Percentiles rank a stretch among this genome's conserved stretches.
Conservation (phyloP, 345 rosid species). For the Corymbia maculata region DNA sequence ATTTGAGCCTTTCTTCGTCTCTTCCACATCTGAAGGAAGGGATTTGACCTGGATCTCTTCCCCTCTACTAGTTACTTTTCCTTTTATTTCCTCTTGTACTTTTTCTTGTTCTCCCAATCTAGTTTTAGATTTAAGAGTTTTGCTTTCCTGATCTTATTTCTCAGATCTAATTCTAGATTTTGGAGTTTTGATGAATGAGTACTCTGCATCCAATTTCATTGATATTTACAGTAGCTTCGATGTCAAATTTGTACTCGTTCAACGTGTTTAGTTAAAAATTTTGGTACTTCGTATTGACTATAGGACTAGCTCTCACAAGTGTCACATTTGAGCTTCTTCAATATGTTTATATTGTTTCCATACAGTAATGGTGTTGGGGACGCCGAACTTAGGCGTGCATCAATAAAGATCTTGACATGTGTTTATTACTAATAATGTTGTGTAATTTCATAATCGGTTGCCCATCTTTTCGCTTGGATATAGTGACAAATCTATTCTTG, state of each 20-base stretch:
- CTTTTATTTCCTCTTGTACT: background rate
- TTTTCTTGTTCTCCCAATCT: too few species aligned
- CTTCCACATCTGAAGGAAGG: background rate
- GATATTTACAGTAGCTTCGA: too few species aligned
- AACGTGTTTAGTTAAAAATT: too few species aligned
- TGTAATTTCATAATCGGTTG: accelerated
- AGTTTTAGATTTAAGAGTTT: too few species aligned
- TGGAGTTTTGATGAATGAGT: background rate
- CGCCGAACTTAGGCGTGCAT: accelerated
- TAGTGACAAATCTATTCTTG: accelerated
- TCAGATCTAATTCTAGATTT: too few species aligned
- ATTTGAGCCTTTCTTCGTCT: background rate
- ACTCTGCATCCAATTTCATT: background rate
- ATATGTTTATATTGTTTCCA: background rate
- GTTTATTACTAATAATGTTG: accelerated
- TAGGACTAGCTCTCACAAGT: background rate
- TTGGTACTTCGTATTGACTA: background rate
- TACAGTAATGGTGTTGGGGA: background rate
- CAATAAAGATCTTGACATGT: background rate
- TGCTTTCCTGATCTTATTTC: background rate
- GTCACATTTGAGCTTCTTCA: background rate
- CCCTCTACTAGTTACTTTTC: background rate
- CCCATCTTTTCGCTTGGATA: background rate
- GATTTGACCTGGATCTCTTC: background rate
- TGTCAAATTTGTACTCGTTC: background rate